phyloP scores from a whole-genome alignment of 139 green algal species.

The Haematococcus sp. region DNA sequence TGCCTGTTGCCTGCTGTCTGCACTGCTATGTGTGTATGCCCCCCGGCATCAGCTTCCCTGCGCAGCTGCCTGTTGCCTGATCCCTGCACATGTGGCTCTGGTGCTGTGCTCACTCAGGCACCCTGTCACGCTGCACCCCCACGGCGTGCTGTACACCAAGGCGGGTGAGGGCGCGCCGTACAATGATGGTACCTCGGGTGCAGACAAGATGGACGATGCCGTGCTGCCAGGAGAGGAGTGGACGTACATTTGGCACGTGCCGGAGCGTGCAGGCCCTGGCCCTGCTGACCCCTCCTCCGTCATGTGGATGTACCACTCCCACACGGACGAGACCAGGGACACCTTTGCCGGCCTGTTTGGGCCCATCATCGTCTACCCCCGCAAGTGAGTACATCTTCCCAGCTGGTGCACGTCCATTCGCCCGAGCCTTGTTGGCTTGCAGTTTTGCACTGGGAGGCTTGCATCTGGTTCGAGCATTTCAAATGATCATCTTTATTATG shows the following conservation, averaged over 20 bases:
- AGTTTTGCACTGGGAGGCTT: no score
- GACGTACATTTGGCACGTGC: slow-evolving; percentile 57
- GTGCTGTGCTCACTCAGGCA: not conserved
- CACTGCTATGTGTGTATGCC: not conserved
- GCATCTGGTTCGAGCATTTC: no score
- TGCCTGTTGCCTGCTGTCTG: not conserved
- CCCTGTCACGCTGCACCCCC: slow-evolving; percentile 56
- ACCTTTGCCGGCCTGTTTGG: slow-evolving; percentile 64
- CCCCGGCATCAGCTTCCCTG: no score
- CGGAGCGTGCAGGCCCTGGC: slow-evolving; percentile 61
- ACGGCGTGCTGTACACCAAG: slow-evolving; percentile 76
- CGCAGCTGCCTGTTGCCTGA: no score
- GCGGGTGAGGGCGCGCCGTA: slow-evolving; percentile 61
- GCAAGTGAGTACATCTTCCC: not conserved
- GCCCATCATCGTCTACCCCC: slow-evolving; percentile 50
- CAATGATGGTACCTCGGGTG: slow-evolving; percentile 45
- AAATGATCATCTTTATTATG: no score
- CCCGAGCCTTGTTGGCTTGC: no score
- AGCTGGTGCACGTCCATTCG: no score
- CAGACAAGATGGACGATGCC: slow-evolving; percentile 32
- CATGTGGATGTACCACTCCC: slow-evolving; percentile 63
- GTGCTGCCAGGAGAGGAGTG: slow-evolving; percentile 22
- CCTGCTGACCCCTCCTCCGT: slow-evolving; percentile 54
- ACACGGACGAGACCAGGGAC: slow-evolving; percentile 40
- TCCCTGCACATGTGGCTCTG: no score